phyloP scores from a whole-genome alignment of 2,329 filamentous ascomycete species.

The Rhinocladiella mackenziei region DNA sequence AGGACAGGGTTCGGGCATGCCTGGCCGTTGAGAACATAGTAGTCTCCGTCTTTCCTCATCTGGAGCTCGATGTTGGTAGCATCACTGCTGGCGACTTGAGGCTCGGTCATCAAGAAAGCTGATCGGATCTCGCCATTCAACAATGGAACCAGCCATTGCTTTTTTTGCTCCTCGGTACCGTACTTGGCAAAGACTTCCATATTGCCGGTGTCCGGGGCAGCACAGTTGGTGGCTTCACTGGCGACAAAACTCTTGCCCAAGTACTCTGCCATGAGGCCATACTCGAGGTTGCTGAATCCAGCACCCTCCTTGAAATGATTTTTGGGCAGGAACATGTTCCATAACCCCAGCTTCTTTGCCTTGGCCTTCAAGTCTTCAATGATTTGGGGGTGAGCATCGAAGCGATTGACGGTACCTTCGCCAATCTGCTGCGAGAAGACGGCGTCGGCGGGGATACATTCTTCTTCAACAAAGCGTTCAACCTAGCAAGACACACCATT shows the following conservation, averaged over 20 bases:
- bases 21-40: constrained; percentile 81
- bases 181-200: constrained; percentile 96
- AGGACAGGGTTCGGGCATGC: constrained; percentile 9
- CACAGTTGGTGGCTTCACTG: constrained; percentile 83
- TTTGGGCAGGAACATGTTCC: constrained; percentile 98
- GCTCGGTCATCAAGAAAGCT: constrained; percentile 92
- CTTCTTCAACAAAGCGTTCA: constrained; percentile 94
- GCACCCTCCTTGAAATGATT: constrained; percentile 94
- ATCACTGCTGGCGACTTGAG: constrained; percentile 81
- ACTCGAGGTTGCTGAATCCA: constrained; percentile 82
- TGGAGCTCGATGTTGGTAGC: constrained; percentile 86
- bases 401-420: constrained; percentile 59
- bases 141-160: constrained; percentile 73
- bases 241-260: constrained; percentile 80
- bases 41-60: constrained; percentile 76
- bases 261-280: constrained; percentile 95
- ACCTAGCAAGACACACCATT: constrained; percentile 51
- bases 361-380: constrained; percentile 86
- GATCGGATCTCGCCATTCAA: constrained; percentile 81
- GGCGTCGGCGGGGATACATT: constrained; percentile 82
- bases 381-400: constrained; percentile 72
- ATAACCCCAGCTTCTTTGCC: constrained; percentile 77
- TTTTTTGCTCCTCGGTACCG: constrained; percentile 68
- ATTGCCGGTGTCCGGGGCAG: constrained; percentile 88
- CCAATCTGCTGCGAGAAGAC: constrained; percentile 78